Conservation (phyloP, 148 eudicot genomes). For the Rhododendron simsii region DNA sequence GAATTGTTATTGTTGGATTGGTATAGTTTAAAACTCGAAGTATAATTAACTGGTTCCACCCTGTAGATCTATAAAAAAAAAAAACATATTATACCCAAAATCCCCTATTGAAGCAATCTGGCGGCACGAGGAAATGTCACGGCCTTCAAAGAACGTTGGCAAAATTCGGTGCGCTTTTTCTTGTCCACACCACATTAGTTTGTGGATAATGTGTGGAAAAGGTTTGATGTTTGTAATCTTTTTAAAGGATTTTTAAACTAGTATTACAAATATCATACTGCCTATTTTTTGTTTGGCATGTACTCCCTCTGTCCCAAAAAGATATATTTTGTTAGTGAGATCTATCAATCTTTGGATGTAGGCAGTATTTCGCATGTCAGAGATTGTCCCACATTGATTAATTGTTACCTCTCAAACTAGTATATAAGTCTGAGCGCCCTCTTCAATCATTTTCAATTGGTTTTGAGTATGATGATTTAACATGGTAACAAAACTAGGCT, state of each 20-base stretch:
- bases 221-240: neutral
- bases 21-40: neutral
- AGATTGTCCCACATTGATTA: neutral
- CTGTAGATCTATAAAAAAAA: neutral
- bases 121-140: too few relatives aligned
- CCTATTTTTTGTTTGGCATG: neutral
- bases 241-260: neutral
- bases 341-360: neutral
- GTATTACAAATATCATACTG: neutral
- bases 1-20: neutral
- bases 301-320: neutral
- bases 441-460: too few relatives aligned
- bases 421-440: too few relatives aligned
- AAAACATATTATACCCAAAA: neutral
- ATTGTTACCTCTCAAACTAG: neutral
- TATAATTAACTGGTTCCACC: neutral
- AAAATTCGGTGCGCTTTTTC: neutral
- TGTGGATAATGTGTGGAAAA: neutral
- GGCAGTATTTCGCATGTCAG: neutral
- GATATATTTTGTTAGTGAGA: neutral
- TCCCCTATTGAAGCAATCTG: neutral
- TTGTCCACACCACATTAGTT: neutral
- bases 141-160: neutral
- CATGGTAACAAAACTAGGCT: neutral
- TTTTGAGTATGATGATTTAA: too few relatives aligned